Evolutionary conservation across 2,329 filamentous ascomycete species (phyloP).

Genomic region (Phaeosphaeria sp.): DNA sequence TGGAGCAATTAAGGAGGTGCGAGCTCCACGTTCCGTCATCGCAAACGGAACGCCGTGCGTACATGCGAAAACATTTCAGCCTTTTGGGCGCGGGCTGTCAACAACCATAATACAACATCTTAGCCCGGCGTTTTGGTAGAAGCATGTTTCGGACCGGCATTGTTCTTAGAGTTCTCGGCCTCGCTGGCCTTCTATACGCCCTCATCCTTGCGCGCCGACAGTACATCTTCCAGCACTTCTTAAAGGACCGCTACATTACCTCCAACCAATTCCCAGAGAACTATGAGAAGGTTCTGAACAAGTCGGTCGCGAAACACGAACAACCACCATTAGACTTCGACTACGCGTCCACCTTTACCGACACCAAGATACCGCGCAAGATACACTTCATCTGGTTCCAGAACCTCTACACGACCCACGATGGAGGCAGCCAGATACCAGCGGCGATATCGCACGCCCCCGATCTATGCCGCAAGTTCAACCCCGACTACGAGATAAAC

Average conservation of each 20-base stretch:
- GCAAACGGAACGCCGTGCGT: background rate
- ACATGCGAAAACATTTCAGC: background rate
- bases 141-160: slow-evolving; percentile 3
- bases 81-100: background rate
- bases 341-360: slow-evolving; percentile 11
- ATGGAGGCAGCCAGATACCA: slow-evolving; percentile 11
- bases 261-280: slow-evolving; percentile 15
- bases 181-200: slow-evolving; percentile 8
- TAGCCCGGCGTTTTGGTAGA: background rate
- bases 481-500: slow-evolving; percentile 23
- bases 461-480: slow-evolving; percentile 22
- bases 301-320: slow-evolving; percentile 6
- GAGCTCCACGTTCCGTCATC: background rate
- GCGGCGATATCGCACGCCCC: slow-evolving; percentile 17
- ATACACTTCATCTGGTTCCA: slow-evolving; percentile 27
- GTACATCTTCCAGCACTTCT: slow-evolving; percentile 12
- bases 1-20: background rate
- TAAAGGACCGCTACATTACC: slow-evolving; percentile 9
- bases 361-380: slow-evolving; percentile 12
- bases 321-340: slow-evolving; percentile 15
- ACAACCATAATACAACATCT: background rate
- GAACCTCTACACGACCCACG: slow-evolving; percentile 16
- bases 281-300: slow-evolving; percentile 17
- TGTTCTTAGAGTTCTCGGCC: background rate
- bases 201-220: slow-evolving; percentile 9